These are phyloP conservation scores for Moesziomyces sp. DNA, from an alignment of 1,284 basidiomycete species.

Conservation along the genomic window DNA sequence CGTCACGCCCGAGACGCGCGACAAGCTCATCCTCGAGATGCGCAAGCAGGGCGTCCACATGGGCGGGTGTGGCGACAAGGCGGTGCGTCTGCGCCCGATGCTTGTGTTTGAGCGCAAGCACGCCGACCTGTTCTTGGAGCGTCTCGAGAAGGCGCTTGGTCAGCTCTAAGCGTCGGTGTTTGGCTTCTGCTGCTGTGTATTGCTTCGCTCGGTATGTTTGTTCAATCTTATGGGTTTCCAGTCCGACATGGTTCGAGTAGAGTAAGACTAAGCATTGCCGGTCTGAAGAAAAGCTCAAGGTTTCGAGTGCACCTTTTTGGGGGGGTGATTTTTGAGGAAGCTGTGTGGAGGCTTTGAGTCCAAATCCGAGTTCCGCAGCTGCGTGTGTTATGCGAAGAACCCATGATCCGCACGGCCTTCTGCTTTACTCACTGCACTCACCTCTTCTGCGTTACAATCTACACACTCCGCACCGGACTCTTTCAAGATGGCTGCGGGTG, in stretches of 20 bases:
- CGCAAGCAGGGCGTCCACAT: conserved; percentile 70
- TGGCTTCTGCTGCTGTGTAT: background rate
- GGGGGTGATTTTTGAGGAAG: background rate
- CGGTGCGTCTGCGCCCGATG: conserved; percentile 71
- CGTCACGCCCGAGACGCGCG: conserved; percentile 66
- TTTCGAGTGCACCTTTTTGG: background rate
- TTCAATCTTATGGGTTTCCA: background rate
- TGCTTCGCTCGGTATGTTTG: too few species aligned
- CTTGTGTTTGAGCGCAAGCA: conserved; percentile 71
- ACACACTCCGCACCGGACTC: too few species aligned
- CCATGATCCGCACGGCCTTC: background rate
- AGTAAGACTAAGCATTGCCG: background rate
- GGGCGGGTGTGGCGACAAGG: conserved; percentile 68
- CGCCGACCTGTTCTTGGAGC: conserved; percentile 68
- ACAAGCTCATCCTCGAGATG: conserved; percentile 70
- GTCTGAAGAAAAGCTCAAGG: background rate
- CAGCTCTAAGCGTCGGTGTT: conserved; percentile 6
- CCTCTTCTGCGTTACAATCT: background rate
- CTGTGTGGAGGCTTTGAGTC: background rate
- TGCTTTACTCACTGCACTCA: background rate
- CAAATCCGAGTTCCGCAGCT: background rate
- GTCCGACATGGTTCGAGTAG: background rate
- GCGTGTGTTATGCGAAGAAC: background rate
- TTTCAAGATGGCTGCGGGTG: too few species aligned
- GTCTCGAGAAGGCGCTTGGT: conserved; percentile 57